These are phyloP conservation scores for Hysterium pulicare DNA, from an alignment of 2,329 filamentous ascomycete species.

Conservation along the genomic window DNA sequence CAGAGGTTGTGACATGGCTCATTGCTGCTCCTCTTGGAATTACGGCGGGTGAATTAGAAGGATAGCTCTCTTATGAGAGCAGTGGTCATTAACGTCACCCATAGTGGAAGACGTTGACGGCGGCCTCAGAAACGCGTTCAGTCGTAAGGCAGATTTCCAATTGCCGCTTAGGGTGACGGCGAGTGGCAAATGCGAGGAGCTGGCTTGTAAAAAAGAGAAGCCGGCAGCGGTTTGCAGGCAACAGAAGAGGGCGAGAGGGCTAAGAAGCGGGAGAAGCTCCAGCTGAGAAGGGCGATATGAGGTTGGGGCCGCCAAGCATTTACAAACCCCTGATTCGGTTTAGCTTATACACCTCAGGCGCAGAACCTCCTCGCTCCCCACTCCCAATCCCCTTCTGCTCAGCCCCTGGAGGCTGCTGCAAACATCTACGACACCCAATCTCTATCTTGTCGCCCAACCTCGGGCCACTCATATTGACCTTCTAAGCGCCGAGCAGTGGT, in stretches of 20 bases:
- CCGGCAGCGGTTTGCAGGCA: too few species aligned
- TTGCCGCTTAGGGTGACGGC: neutral
- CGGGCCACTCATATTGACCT: too few species aligned
- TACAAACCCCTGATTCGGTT: neutral
- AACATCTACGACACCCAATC: neutral
- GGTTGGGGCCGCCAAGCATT: neutral
- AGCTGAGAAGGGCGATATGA: neutral
- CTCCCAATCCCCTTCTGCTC: neutral
- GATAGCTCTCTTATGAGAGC: neutral
- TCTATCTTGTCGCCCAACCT: neutral
- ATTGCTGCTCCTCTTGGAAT: neutral
- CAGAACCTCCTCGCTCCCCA: neutral
- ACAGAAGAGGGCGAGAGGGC: too few species aligned
- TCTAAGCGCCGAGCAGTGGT: neutral
- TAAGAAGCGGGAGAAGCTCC: neutral
- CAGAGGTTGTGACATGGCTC: constrained; percentile 6
- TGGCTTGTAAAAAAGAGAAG: too few species aligned
- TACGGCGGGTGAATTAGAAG: neutral
- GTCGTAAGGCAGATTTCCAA: constrained; percentile 1
- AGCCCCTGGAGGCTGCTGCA: neutral
- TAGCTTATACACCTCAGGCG: neutral
- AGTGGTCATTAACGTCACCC: neutral
- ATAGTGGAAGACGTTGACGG: neutral
- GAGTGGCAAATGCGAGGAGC: too few species aligned
- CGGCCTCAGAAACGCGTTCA: too few species aligned